Evolutionary conservation across 2,329 filamentous ascomycete species (phyloP).

Genomic region (Fusarium solani-melongenae): DNA sequence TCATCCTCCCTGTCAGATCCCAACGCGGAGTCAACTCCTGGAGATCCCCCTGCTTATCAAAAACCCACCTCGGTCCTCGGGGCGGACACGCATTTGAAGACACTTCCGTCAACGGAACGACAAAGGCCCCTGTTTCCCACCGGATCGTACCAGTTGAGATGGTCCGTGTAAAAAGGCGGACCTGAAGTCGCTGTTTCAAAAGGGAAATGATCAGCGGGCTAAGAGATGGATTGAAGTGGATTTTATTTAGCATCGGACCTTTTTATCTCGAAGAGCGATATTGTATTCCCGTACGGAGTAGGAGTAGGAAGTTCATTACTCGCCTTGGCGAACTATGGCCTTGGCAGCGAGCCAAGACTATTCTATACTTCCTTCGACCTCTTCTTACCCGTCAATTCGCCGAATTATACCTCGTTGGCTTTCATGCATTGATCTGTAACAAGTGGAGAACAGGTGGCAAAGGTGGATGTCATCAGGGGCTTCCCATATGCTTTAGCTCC

Average conservation of each 20-base stretch:
- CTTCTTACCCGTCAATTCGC: background rate
- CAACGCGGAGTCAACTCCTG: background rate
- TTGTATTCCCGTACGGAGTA: background rate
- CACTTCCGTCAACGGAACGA: background rate
- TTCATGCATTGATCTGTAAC: background rate
- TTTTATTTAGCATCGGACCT: background rate
- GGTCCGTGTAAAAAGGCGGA: background rate
- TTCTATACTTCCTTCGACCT: background rate
- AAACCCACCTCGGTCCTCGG: background rate
- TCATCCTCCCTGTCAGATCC: background rate
- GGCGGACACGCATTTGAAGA: background rate
- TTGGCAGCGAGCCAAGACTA: background rate
- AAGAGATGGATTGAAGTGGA: background rate
- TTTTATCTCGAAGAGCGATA: background rate
- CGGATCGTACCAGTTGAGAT: background rate
- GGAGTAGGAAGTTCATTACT: background rate
- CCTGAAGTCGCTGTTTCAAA: background rate
- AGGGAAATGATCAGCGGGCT: conserved; percentile 4
- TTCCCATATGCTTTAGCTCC: background rate
- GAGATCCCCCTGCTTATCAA: background rate
- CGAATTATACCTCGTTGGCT: background rate
- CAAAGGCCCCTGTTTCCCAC: background rate
- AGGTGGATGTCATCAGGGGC: background rate
- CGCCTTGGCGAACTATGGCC: background rate
- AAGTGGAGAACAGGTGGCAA: background rate